These are phyloP conservation scores for Cryptococcus hybrid DNA, from an alignment of 1,284 basidiomycete genomes.

Conservation along the genomic window DNA sequence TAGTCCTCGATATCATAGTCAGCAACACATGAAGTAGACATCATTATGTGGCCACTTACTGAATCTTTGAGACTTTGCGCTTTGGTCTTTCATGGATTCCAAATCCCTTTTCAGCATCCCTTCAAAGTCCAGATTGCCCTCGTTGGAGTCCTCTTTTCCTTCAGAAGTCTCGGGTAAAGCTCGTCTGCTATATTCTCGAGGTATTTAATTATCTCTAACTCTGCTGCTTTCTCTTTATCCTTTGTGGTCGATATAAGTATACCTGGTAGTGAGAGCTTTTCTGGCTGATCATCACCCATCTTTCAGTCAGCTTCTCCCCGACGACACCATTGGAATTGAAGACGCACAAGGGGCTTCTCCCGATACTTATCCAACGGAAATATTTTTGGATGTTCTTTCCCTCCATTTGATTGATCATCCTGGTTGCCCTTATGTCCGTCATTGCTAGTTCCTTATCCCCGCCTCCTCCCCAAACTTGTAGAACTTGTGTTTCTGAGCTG, in stretches of 20 bases:
- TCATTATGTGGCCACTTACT: conserved; percentile 12
- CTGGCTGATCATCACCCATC: conserved; percentile 18
- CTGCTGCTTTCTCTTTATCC: conserved; percentile 39
- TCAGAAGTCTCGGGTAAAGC: conserved; percentile 34
- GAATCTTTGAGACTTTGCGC: conserved; percentile 36
- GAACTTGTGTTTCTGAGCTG: conserved; percentile 23
- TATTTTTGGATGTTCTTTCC: conserved; percentile 7
- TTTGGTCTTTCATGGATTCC: conserved; percentile 20
- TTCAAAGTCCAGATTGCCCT: conserved; percentile 35
- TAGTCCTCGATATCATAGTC: background rate
- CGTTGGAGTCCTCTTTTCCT: conserved; percentile 16
- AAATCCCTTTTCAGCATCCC: conserved; percentile 40
- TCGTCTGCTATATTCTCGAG: conserved; percentile 43
- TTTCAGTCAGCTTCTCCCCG: too few relatives aligned
- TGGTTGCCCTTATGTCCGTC: conserved; percentile 12
- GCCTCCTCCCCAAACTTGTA: conserved; percentile 23
- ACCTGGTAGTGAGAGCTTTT: conserved; percentile 32
- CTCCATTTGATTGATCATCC: conserved; percentile 1
- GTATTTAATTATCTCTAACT: conserved; percentile 39
- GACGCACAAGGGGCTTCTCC: conserved; percentile 22
- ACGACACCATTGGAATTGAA: background rate
- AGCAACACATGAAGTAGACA: too few relatives aligned
- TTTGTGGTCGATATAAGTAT: conserved; percentile 37
- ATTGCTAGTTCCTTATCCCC: conserved; percentile 7
- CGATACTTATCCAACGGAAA: conserved; percentile 27